Evolutionary conservation across 1,139 yeast species (phyloP).

Genomic region (Chernovozyma sophiae-reginae): DNA sequence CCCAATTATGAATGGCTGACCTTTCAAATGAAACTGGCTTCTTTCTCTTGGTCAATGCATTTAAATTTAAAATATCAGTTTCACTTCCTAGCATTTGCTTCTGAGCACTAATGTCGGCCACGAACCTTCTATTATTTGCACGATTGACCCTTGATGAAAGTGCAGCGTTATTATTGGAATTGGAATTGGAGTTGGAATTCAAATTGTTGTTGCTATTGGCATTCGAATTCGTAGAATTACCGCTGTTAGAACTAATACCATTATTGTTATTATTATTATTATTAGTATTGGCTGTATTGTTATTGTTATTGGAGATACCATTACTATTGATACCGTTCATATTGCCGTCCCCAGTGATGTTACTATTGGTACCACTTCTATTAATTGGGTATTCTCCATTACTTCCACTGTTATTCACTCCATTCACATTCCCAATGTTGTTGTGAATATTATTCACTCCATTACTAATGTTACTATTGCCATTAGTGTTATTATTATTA

Average conservation of each 20-base stretch:
- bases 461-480: too few relatives aligned
- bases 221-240: neutral
- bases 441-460: neutral
- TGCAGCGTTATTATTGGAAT: constrained; percentile 8
- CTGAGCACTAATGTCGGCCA: constrained; percentile 85
- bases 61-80: constrained; percentile 73
- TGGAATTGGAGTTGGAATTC: constrained; percentile 3
- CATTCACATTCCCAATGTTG: neutral
- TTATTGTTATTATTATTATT: constrained; percentile 9
- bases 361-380: neutral
- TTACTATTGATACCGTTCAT: constrained; percentile 3
- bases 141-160: constrained; percentile 72
- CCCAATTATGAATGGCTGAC: constrained; percentile 98
- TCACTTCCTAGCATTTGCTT: constrained; percentile 75
- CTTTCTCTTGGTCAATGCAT: constrained; percentile 78
- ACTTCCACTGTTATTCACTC: neutral
- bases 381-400: neutral
- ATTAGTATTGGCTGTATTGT: constrained; percentile 6
- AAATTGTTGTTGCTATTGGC: constrained; percentile 9
- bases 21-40: constrained; percentile 95
- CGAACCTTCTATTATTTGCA: constrained; percentile 85
- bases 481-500: constrained; percentile 5
- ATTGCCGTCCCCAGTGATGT: neutral
- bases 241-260: neutral
- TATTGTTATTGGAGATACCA: constrained; percentile 1